A percentile compares a stretch with the other conserved stretches of the same genome.
phyloP scores from a whole-genome alignment of 2,329 filamentous ascomycete genomes.

The Tolypocladium inflatum region DNA sequence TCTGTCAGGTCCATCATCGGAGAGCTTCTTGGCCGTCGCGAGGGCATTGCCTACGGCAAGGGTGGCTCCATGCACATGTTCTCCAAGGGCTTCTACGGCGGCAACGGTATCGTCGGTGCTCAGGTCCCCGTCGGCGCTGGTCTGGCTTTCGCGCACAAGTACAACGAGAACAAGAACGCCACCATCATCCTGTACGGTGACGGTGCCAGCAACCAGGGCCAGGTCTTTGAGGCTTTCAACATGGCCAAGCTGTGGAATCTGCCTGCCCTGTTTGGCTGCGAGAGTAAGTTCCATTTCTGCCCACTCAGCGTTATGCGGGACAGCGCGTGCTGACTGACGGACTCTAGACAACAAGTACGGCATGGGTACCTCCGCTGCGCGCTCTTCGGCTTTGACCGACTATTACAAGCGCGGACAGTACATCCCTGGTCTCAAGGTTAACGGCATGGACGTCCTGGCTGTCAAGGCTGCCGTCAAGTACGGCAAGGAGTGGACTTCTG shows the following conservation, averaged over 20 bases:
- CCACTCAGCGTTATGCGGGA: neutral
- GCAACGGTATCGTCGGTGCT: slow-evolving; percentile 97
- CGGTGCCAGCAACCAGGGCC: slow-evolving; percentile 96
- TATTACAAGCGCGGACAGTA: slow-evolving; percentile 99
- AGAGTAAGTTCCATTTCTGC: slow-evolving; percentile 58
- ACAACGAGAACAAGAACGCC: slow-evolving; percentile 77
- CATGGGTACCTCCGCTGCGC: slow-evolving; percentile 94
- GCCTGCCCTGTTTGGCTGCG: slow-evolving; percentile 90
- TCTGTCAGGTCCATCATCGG: slow-evolving; percentile 88
- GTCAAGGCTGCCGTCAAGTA: slow-evolving; percentile 95
- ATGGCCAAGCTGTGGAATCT: slow-evolving; percentile 99
- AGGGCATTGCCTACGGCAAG: slow-evolving; percentile 98
- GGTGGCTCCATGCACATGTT: slow-evolving; percentile 99
- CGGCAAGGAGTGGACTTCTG: slow-evolving; percentile 76
- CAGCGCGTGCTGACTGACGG: slow-evolving; percentile 3
- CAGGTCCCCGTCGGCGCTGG: slow-evolving; percentile 97
- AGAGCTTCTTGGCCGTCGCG: slow-evolving; percentile 86
- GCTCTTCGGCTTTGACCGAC: slow-evolving; percentile 91
- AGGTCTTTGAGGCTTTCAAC: slow-evolving; percentile 99
- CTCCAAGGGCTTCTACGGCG: slow-evolving; percentile 92
- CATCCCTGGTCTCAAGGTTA: slow-evolving; percentile 98
- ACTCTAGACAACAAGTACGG: slow-evolving; percentile 95
- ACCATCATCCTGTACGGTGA: slow-evolving; percentile 92
- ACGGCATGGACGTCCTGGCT: slow-evolving; percentile 97
- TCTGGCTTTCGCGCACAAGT: slow-evolving; percentile 94